A percentile compares a stretch with the other conserved stretches of the same genome.
Evolutionary conservation across 2,329 filamentous ascomycete species (phyloP).

Genomic region (Trichoderma oligosporum): DNA sequence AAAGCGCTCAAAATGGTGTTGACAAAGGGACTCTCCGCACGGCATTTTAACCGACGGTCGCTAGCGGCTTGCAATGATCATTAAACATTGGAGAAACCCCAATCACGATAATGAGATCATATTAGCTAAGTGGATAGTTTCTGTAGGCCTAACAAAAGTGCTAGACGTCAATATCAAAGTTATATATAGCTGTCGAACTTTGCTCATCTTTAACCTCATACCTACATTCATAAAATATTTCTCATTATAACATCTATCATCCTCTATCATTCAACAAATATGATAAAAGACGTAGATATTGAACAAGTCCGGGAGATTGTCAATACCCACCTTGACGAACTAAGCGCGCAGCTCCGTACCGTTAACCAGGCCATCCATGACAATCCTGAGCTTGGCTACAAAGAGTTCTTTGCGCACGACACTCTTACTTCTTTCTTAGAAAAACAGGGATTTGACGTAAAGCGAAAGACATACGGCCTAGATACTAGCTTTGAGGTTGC

Average conservation of each 20-base stretch:
- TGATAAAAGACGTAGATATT: constrained; percentile 14
- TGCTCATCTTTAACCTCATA: background rate
- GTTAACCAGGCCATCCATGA: constrained; percentile 32
- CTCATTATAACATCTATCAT: background rate
- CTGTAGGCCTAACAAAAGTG: background rate
- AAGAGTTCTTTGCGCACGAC: constrained; percentile 51
- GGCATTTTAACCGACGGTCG: constrained; percentile 11
- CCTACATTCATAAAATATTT: background rate
- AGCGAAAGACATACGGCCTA: constrained; percentile 47
- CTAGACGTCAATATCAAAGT: background rate
- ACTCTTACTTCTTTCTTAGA: constrained; percentile 44
- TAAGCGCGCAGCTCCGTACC: constrained; percentile 19
- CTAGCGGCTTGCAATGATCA: background rate
- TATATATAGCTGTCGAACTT: background rate
- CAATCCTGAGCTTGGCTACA: constrained; percentile 49
- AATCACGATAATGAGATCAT: background rate
- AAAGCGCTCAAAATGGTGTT: background rate
- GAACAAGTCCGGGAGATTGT: constrained; percentile 24
- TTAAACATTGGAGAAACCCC: background rate
- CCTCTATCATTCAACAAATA: background rate
- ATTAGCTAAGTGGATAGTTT: background rate
- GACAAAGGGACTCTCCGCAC: background rate
- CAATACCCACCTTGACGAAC: constrained; percentile 23
- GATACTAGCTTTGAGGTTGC: constrained; percentile 50
- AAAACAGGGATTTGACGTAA: constrained; percentile 43